Conservation (phyloP, 2,329 filamentous ascomycete genomes). For the Juglanconis juglandina region DNA sequence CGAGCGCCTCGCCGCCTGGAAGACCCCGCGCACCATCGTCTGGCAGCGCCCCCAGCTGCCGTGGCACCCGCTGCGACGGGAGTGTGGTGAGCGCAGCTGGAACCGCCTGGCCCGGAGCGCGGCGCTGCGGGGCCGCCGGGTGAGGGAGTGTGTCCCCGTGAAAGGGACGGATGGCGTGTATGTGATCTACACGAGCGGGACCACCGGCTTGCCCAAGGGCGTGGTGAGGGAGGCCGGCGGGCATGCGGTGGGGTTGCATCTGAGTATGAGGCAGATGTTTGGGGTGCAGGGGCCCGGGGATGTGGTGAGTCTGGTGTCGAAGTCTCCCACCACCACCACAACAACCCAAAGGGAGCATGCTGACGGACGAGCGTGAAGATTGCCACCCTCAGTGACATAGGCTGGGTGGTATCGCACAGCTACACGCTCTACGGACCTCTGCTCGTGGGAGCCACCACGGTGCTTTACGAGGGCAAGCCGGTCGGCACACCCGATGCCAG, state of each 20-base stretch:
- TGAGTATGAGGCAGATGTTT: constrained; percentile 81
- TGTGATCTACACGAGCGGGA: constrained; percentile 85
- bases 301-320: constrained; percentile 45
- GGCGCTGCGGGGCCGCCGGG: constrained; percentile 49
- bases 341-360: not conserved
- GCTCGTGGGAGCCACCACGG: constrained; percentile 77
- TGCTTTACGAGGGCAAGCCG: constrained; percentile 92
- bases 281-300: constrained; percentile 79
- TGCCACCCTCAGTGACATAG: constrained; percentile 63
- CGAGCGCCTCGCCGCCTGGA: constrained; percentile 62
- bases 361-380: constrained; percentile 24
- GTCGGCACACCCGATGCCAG: constrained; percentile 84
- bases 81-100: constrained; percentile 75
- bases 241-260: constrained; percentile 78
- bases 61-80: constrained; percentile 68
- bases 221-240: constrained; percentile 80
- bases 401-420: constrained; percentile 76
- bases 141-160: constrained; percentile 73
- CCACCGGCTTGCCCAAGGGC: constrained; percentile 79
- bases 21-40: constrained; percentile 69
- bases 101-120: constrained; percentile 71
- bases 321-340: not conserved
- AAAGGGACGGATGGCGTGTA: constrained; percentile 78
- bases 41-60: constrained; percentile 78
- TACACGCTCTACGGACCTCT: constrained; percentile 90